These are phyloP conservation scores for Dactylellina haptotyla DNA, from an alignment of 2,329 filamentous ascomycete species.

Conservation along the genomic window DNA sequence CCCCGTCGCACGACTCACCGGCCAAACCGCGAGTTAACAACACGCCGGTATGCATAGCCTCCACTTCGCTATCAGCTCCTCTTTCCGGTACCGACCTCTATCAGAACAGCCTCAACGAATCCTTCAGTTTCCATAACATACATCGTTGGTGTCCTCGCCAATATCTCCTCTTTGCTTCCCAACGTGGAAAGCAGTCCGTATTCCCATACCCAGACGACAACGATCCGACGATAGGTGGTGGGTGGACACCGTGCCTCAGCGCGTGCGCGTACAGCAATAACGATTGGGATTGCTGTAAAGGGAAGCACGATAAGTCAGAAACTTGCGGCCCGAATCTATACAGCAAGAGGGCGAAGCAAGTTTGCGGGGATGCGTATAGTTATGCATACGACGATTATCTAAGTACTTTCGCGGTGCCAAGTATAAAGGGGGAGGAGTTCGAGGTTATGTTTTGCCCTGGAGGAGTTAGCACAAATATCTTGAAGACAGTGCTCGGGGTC, in stretches of 20 bases:
- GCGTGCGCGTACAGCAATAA: constrained; percentile 76
- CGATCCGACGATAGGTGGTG: constrained; percentile 70
- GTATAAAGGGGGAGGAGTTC: constrained; percentile 73
- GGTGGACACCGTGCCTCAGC: constrained; percentile 80
- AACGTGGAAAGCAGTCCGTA: constrained; percentile 67
- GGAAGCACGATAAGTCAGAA: constrained; percentile 71
- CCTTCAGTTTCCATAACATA: constrained; percentile 63
- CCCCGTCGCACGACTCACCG: constrained; percentile 44
- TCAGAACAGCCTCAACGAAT: constrained; percentile 60
- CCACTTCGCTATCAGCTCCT: neutral
- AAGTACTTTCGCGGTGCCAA: constrained; percentile 72
- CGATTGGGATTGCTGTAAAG: constrained; percentile 79
- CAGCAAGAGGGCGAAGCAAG: constrained; percentile 74
- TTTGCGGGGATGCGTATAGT: constrained; percentile 87
- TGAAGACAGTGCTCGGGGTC: constrained; percentile 29
- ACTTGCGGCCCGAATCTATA: constrained; percentile 75
- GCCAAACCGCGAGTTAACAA: constrained; percentile 53
- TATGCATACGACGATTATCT: constrained; percentile 72
- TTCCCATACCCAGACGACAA: constrained; percentile 78
- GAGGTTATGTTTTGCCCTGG: constrained; percentile 80
- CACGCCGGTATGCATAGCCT: constrained; percentile 56
- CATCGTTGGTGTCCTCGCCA: constrained; percentile 83
- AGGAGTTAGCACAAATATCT: constrained; percentile 56
- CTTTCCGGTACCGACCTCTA: constrained; percentile 62
- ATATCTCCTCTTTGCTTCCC: constrained; percentile 74